A percentile compares a stretch with the other conserved stretches of the same genome.
These are phyloP conservation scores for Diophrys sp. DNA, from an alignment of 73 alveolate species.

Conservation along the genomic window DNA sequence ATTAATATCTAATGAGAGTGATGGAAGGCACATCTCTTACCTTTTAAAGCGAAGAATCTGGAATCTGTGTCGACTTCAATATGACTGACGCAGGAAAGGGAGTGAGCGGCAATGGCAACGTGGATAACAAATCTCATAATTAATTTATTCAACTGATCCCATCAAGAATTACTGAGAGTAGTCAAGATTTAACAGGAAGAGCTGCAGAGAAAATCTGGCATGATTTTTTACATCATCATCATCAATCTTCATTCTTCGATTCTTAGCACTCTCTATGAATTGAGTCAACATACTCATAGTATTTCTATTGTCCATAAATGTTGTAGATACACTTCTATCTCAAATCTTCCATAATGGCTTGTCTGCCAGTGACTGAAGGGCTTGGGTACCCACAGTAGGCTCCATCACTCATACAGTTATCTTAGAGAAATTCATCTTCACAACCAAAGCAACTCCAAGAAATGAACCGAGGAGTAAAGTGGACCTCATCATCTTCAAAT, in stretches of 20 bases:
- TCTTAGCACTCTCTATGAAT: slow-evolving; percentile 65
- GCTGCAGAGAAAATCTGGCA: too few relatives aligned
- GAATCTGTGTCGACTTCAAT: too few relatives aligned
- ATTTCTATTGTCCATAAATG: slow-evolving; percentile 23
- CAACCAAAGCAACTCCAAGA: slow-evolving; percentile 59
- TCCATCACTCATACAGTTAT: slow-evolving; percentile 59
- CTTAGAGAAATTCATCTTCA: slow-evolving; percentile 26
- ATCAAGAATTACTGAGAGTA: too few relatives aligned
- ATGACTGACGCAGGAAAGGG: too few relatives aligned
- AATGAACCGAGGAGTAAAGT: slow-evolving; percentile 53
- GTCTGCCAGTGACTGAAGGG: slow-evolving; percentile 54
- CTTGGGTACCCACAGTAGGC: slow-evolving; percentile 60
- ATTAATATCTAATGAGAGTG: too few relatives aligned
- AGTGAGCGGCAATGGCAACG: too few relatives aligned
- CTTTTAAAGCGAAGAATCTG: too few relatives aligned
- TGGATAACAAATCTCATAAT: too few relatives aligned
- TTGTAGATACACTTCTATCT: slow-evolving; percentile 76
- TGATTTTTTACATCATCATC: too few relatives aligned
- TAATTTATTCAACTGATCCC: too few relatives aligned
- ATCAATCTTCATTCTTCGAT: slow-evolving; percentile 50
- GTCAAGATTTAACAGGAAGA: too few relatives aligned
- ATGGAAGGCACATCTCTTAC: too few relatives aligned
- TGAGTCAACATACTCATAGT: slow-evolving; percentile 67
- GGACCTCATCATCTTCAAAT: slow-evolving; percentile 10
- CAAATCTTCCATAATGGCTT: slow-evolving; percentile 71